Percentiles rank a stretch among this genome's conserved stretches.
Evolutionary conservation across 345 rosid genomes (phyloP).

Genomic region (Salix viminalis): DNA sequence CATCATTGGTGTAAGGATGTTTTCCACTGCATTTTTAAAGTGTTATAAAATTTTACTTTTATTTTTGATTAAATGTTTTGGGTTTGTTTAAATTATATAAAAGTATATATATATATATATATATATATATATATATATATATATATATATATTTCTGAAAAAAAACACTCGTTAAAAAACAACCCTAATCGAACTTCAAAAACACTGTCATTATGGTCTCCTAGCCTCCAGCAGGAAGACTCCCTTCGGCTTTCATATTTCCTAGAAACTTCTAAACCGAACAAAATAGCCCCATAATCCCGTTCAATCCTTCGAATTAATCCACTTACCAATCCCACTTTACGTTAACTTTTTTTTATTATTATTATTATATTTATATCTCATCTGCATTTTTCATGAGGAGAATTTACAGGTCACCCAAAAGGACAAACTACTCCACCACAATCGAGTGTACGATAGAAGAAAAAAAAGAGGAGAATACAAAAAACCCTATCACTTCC

Average conservation of each 20-base stretch:
- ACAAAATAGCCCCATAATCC: too few relatives aligned
- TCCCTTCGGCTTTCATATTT: background rate
- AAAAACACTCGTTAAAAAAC: too few relatives aligned
- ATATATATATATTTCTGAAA: too few relatives aligned
- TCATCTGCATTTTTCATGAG: background rate
- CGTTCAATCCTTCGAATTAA: background rate
- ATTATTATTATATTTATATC: background rate
- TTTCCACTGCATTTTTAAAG: too few relatives aligned
- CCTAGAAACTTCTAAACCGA: background rate
- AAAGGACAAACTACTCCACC: constrained; percentile 4
- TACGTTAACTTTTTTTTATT: background rate
- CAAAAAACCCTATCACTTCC: background rate
- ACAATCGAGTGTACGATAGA: constrained; percentile 10
- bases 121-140: too few relatives aligned
- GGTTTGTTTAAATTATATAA: too few relatives aligned
- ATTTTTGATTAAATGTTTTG: too few relatives aligned
- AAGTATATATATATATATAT: too few relatives aligned
- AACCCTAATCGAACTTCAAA: too few relatives aligned
- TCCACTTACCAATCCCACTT: background rate
- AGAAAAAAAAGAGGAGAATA: too few relatives aligned
- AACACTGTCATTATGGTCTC: background rate
- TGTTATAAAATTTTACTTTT: too few relatives aligned
- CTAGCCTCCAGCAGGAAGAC: background rate
- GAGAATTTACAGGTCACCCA: constrained; percentile 5
- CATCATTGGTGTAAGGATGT: background rate